Base-by-base conservation (phyloP, 2,329 filamentous ascomycete species). In the Colletotrichum camelliae region DNA sequence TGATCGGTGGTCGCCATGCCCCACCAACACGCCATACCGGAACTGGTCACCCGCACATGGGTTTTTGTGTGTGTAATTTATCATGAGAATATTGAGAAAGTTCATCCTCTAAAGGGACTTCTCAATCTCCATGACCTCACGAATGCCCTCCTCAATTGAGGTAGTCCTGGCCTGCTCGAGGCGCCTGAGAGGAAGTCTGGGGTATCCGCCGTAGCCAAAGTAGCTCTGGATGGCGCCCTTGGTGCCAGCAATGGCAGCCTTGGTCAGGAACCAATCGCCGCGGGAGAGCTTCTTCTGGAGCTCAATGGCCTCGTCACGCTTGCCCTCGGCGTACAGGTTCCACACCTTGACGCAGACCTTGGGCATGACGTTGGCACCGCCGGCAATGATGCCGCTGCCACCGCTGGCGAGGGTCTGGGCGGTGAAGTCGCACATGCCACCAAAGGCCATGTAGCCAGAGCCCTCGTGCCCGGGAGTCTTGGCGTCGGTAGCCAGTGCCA, bases 361-460 rank as follows among this genome's bases (percentile, higher is more conserved):
- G 67, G 95, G 95, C 85, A 96, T 92, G 74, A 97, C 92, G 82
- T 97, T 98, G 77, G 95, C 95, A 57, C 94, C 93, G 24, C 95
- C 95, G 18, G 94, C 95, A 81, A 97, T 97, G 84, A 97, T 95
- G 37, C 95, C 95, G 72, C 92, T 94, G 58, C 95, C 95, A 64
- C 95, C 95, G 64, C 92, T 94, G 76, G 93, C 89, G 6, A 96
- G 89, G 1, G 95, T 96, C 86, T 96, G 95, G 33, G 95, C 89
- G 1, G 95, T 96, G 84, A 97, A 97, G 85, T 97, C 95, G 81
- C 94, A 95, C 83, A 97, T 95, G 78, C 95, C 95, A 61, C 95
- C 95, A 81, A 97, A 96, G 24, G 95, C 95, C 91, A 97, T 94
- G 88, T 96, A 97, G 13, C 91, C 92, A 24, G 88, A 91, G 39